Conservation (phyloP, 1,284 basidiomycete genomes). For the Tilletia indica region DNA sequence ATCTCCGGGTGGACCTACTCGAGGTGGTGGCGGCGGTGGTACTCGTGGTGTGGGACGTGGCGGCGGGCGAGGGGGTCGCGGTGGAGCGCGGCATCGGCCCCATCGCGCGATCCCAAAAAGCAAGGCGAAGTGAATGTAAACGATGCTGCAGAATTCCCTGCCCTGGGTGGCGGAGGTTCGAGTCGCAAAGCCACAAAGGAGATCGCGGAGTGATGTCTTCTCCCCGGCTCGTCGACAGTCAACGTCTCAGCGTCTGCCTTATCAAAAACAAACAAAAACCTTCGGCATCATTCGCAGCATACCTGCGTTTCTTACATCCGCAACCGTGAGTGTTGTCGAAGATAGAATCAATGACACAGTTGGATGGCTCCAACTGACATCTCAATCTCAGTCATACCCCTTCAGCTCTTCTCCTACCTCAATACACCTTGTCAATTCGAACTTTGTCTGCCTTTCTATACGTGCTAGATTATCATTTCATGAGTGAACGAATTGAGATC, state of each 20-base stretch:
- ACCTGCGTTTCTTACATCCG: too few species aligned
- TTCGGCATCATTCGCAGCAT: too few species aligned
- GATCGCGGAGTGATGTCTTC: background rate
- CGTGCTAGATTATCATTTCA: background rate
- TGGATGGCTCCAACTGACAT: too few species aligned
- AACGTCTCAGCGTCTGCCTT: background rate
- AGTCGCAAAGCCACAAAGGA: background rate
- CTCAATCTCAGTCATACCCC: too few species aligned
- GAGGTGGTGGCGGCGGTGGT: background rate
- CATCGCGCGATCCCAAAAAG: background rate
- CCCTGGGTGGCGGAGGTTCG: background rate
- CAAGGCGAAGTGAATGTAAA: conserved; percentile 1
- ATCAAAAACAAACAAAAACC: too few species aligned
- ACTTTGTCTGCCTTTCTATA: background rate
- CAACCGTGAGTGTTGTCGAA: too few species aligned
- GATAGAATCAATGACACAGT: too few species aligned
- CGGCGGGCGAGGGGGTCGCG: background rate
- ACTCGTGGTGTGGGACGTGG: conserved; percentile 1
- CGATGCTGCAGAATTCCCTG: conserved; percentile 8
- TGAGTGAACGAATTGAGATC: background rate
- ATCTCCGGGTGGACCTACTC: too few species aligned
- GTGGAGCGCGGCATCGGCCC: background rate
- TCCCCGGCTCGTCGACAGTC: background rate
- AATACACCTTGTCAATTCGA: background rate
- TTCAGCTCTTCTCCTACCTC: background rate